Percentiles rank a stretch among this genome's conserved stretches.
These are phyloP conservation scores for Globisporangium lucens DNA, from an alignment of 352 stramenopile species.

Conservation along the genomic window DNA sequence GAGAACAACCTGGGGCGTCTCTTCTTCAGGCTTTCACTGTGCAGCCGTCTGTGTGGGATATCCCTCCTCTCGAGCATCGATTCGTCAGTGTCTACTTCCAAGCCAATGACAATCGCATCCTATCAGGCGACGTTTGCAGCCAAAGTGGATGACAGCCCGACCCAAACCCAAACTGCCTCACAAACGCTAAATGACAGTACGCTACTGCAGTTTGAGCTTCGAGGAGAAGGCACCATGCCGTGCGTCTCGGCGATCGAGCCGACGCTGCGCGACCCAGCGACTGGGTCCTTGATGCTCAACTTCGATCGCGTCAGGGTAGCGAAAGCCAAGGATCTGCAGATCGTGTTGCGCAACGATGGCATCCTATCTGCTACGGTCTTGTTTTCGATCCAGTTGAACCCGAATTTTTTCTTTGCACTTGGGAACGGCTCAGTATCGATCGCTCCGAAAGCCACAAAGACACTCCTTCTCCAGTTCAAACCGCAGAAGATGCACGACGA, in stretches of 20 bases:
- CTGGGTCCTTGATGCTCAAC: slow-evolving; percentile 63
- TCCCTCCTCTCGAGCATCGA: slow-evolving; percentile 92
- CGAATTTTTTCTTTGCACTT: slow-evolving; percentile 69
- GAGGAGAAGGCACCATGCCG: slow-evolving; percentile 91
- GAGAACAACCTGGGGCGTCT: neutral
- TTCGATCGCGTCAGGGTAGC: slow-evolving; percentile 79
- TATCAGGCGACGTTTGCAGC: slow-evolving; percentile 85
- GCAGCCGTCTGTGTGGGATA: slow-evolving; percentile 89
- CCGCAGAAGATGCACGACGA: slow-evolving; percentile 77
- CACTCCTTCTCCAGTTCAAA: slow-evolving; percentile 77
- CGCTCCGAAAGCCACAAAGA: slow-evolving; percentile 55
- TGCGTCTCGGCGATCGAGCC: slow-evolving; percentile 89
- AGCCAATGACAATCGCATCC: slow-evolving; percentile 78
- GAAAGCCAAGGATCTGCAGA: slow-evolving; percentile 57
- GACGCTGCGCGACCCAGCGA: slow-evolving; percentile 45
- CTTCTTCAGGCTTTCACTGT: slow-evolving; percentile 73
- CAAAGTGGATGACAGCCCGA: slow-evolving; percentile 73
- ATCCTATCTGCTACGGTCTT: slow-evolving; percentile 90
- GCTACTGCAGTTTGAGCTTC: slow-evolving; percentile 87
- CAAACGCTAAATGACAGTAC: slow-evolving; percentile 8
- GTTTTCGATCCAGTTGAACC: slow-evolving; percentile 82
- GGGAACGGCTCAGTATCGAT: slow-evolving; percentile 79
- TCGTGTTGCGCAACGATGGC: slow-evolving; percentile 90
- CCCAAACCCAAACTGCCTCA: slow-evolving; percentile 15
- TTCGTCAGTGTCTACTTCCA: slow-evolving; percentile 94